phyloP scores from a whole-genome alignment of 1,139 yeast genomes.

The Maudiozyma humilis region DNA sequence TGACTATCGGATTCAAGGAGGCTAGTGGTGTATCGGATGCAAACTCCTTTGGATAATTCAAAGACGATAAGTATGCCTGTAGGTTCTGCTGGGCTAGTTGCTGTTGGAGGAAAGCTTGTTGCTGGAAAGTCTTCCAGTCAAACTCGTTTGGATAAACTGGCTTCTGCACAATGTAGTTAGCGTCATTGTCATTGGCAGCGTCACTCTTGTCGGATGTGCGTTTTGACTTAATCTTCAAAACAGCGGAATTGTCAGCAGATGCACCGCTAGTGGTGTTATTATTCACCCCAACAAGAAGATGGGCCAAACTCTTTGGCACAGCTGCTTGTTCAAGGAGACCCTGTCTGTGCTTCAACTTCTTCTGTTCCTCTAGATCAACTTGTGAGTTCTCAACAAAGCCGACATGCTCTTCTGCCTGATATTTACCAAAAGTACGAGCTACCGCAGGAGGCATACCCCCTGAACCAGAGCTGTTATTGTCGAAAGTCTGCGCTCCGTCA shows the following conservation, averaged over 20 bases:
- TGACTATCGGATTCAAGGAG: background rate
- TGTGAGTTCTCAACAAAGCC: constrained; percentile 30
- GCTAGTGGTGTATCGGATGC: background rate
- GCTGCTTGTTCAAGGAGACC: constrained; percentile 41
- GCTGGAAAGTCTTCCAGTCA: constrained; percentile 30
- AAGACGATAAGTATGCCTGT: constrained; percentile 27
- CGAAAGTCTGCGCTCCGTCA: background rate
- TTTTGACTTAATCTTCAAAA: constrained; percentile 1
- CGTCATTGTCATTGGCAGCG: background rate
- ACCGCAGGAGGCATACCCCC: constrained; percentile 51
- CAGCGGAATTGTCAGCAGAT: background rate
- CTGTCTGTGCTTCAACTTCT: constrained; percentile 37
- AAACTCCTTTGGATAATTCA: constrained; percentile 10
- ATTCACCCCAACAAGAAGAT: constrained; percentile 31
- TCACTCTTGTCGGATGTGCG: constrained; percentile 2
- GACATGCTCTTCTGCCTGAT: constrained; percentile 26
- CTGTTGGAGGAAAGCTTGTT: constrained; percentile 31
- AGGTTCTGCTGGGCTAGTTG: constrained; percentile 30
- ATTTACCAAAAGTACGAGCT: constrained; percentile 35
- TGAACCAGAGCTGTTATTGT: background rate
- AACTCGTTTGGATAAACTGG: constrained; percentile 30
- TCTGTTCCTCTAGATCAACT: constrained; percentile 42
- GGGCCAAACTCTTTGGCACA: constrained; percentile 44
- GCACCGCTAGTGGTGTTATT: background rate
- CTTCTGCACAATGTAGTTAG: constrained; percentile 25